Base-by-base conservation (phyloP, 1,284 basidiomycete genomes). In the Irpex sp. region DNA sequence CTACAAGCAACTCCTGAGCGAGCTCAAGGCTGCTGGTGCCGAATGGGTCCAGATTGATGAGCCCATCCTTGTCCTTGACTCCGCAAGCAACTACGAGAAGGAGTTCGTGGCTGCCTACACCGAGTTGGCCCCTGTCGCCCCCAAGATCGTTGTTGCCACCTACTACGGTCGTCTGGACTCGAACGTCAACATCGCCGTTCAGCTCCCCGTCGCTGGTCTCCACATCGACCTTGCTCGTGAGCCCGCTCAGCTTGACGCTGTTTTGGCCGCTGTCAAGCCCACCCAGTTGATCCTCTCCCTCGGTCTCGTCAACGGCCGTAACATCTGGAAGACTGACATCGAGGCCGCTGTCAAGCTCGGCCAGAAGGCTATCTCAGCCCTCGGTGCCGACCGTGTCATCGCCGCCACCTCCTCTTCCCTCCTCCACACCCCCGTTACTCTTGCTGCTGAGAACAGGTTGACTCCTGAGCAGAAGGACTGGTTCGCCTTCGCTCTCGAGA, bases 251-350 rank as follows among this genome's bases (percentile, higher is more conserved):
- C 89, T 99, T 70, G 92, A 94, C 64, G 82, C 85, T 57, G 93
- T 95, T 66, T 68, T 98, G 66, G 83, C 84, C 60, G 95, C 95
- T 65, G 77, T 98, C 77, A 96, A 95, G 84, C 74, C 83, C 66
- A 95, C 93, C 69, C 81, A 81, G 75, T 86, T 96, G 68, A 77
- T 89, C 66, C 85, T 99, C 63, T 99, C 97, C 63, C 90, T 99
- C 68, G 97, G 97, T 81, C 78, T 99, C 67, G 93, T 99, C 68
- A 99, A 97, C 51, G 97, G 97, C 67, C 95, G 97, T 76, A 99
- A 99, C 85, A 95, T 99, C 82, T 99, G 97, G 97, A 99, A 99
- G 89, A 93, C 90, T 67, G 97, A 99, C 81, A 90, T 99, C 73
- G 81, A 84, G 70, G 89, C 87, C 59, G 91, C 94, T 64, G 85